Percentiles rank a stretch among this genome's conserved stretches.
These are phyloP conservation scores for Amanita pallidorosea DNA, from an alignment of 768 basidiomycete species.

Conservation along the genomic window DNA sequence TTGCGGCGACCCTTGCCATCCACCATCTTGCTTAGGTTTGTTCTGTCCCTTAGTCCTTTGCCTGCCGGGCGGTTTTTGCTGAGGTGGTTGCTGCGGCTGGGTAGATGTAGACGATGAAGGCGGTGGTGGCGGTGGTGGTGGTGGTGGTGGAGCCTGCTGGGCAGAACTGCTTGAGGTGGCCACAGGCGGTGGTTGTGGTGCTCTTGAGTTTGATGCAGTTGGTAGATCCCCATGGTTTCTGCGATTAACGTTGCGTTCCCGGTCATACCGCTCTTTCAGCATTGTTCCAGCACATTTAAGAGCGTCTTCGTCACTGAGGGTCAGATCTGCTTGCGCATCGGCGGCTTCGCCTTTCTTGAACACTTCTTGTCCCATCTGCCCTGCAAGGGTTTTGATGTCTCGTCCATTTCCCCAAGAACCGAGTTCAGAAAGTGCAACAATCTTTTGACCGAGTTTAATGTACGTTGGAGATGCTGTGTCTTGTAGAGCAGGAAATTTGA, in stretches of 20 bases:
- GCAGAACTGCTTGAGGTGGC: slow-evolving; percentile 12
- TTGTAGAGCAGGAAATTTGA: slow-evolving; percentile 26
- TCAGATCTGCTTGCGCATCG: slow-evolving; percentile 9
- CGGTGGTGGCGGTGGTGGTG: slow-evolving; percentile 11
- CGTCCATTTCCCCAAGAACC: slow-evolving; percentile 63
- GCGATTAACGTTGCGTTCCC: slow-evolving; percentile 1
- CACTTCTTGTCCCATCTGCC: slow-evolving; percentile 32
- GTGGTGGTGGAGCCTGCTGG: slow-evolving; percentile 12
- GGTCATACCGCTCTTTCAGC: slow-evolving; percentile 5
- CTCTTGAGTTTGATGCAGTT: background rate
- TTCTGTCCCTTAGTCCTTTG: background rate
- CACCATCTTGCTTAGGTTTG: background rate
- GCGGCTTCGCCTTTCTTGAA: slow-evolving; percentile 16
- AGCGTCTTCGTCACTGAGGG: slow-evolving; percentile 17
- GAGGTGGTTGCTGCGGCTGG: slow-evolving; percentile 6
- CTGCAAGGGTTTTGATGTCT: slow-evolving; percentile 45
- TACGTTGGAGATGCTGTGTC: slow-evolving; percentile 19
- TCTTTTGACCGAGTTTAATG: slow-evolving; percentile 23
- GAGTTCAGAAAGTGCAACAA: slow-evolving; percentile 31
- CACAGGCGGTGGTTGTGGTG: slow-evolving; percentile 1
- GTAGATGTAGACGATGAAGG: slow-evolving; percentile 5
- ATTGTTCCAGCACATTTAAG: slow-evolving; percentile 15
- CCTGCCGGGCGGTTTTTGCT: background rate
- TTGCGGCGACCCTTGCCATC: slow-evolving; percentile 1
- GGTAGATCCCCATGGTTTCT: slow-evolving; percentile 2